A percentile compares a stretch with the other conserved stretches of the same genome.
phyloP scores from a whole-genome alignment of 768 basidiomycete genomes.

The Tricholoma hemisulphureum region DNA sequence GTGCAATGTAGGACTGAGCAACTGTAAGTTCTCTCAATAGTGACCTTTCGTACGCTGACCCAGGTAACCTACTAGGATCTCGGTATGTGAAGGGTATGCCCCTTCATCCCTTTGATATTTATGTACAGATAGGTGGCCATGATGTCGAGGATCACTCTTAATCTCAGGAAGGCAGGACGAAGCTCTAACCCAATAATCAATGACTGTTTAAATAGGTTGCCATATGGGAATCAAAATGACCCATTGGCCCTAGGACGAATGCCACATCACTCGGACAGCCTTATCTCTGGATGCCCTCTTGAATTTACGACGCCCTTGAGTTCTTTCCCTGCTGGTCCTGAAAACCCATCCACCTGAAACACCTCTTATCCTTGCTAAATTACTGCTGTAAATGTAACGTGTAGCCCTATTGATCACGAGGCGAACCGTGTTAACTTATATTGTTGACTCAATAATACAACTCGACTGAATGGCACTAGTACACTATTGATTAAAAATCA shows the following conservation, averaged over 20 bases:
- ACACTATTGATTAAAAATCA: not conserved
- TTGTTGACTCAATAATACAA: no score
- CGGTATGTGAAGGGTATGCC: not conserved
- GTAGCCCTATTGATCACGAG: no score
- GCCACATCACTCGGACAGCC: not conserved
- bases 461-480: no score
- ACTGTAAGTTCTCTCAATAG: not conserved
- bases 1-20: constrained; percentile 1
- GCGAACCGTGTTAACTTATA: no score
- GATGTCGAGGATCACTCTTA: constrained; percentile 27
- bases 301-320: not conserved
- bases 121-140: constrained; percentile 18
- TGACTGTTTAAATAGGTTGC: no score
- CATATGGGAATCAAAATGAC: not conserved
- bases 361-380: no score
- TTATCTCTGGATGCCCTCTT: not conserved
- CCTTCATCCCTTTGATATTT: not conserved
- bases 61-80: not conserved
- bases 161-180: constrained; percentile 8
- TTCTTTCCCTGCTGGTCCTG: not conserved
- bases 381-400: no score
- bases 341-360: no score
- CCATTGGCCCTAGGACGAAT: not conserved
- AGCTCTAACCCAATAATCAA: not conserved
- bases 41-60: not conserved